Base-by-base conservation (phyloP, 2,329 filamentous ascomycete species). In the Beauveria sp. region DNA sequence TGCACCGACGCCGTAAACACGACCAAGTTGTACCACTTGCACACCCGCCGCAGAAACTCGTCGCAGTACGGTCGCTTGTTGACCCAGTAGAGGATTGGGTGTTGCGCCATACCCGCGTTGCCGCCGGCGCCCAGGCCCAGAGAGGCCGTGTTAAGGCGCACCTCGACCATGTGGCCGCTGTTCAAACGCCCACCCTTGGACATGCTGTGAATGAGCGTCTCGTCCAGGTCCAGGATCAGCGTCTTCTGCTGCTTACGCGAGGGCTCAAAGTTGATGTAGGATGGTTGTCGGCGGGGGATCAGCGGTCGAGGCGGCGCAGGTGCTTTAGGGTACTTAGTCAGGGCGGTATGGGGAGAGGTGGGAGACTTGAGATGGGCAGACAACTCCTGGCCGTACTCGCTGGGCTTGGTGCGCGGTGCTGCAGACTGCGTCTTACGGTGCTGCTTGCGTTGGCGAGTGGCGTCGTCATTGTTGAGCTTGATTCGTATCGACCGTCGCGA, bases 111-210 rank as follows among this genome's bases (percentile, higher is more conserved):
- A 24, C 69, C 63, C 10, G 56, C 62, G 42, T 61, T 60, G 40
- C 60, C 70, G 8, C 90, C 83, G 28, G 88, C 87, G 38, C 85
- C 86, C 53, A 85, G 83, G 60, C 85, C 87, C 50, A 91, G 83
- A 61, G 85, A 77, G 64, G 86, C 87, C 62, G 88, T 88, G 72
- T 89, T 90, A 64, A 96, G 82, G 69, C 92, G 92, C 65, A 99
- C 95, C 77, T 99, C 95, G 58, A 99, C 93, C 95, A 99, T 99
- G 76, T 99, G 95, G 20, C 95, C 95, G 22, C 91, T 93, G 69
- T 91, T 93, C 88, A 96, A 96, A 63, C 93, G 86, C 59, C 93
- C 93, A 34, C 95, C 95, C 73, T 97, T 97, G 64, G 93, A 93
- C 83, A 98, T 92, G 75, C 92, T 97, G 80, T 99, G 95, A 67